Percentiles rank a stretch among this genome's conserved stretches.
Evolutionary conservation across 805 yeast genomes (phyloP).

Genomic region (Vanderwaltozyma yarrowii): DNA sequence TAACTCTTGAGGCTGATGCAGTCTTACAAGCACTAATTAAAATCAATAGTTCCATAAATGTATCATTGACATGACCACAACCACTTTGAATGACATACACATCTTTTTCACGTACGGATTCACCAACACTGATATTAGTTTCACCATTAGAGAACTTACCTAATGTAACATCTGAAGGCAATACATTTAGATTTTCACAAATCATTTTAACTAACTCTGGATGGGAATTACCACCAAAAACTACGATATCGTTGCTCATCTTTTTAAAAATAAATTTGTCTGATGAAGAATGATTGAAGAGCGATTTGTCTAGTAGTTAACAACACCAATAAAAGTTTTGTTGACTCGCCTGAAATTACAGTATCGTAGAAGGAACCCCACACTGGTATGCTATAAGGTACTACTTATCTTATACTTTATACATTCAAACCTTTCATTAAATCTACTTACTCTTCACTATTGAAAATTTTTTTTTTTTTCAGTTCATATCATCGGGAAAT

Average conservation of each 20-base stretch:
- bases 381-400: too few relatives aligned
- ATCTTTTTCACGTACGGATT: constrained; percentile 92
- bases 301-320: too few relatives aligned
- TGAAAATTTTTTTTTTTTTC: too few relatives aligned
- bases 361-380: too few relatives aligned
- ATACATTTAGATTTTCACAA: constrained; percentile 67
- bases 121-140: constrained; percentile 73
- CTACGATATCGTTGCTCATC: constrained; percentile 40
- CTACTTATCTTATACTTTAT: too few relatives aligned
- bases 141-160: constrained; percentile 85
- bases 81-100: constrained; percentile 84
- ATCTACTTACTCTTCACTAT: too few relatives aligned
- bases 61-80: constrained; percentile 81
- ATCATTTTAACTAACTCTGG: constrained; percentile 66
- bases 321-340: too few relatives aligned
- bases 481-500: too few relatives aligned
- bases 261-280: too few relatives aligned
- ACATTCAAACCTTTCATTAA: too few relatives aligned
- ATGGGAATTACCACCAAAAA: constrained; percentile 87
- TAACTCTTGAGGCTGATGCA: constrained; percentile 80
- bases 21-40: constrained; percentile 88
- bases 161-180: constrained; percentile 54
- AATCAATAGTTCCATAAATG: constrained; percentile 70
- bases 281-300: too few relatives aligned
- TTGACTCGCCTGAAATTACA: too few relatives aligned